Percentiles rank a stretch among this genome's conserved stretches.
These are phyloP conservation scores for Pythium aquatile DNA, from an alignment of 352 stramenopile genomes.

Conservation along the genomic window DNA sequence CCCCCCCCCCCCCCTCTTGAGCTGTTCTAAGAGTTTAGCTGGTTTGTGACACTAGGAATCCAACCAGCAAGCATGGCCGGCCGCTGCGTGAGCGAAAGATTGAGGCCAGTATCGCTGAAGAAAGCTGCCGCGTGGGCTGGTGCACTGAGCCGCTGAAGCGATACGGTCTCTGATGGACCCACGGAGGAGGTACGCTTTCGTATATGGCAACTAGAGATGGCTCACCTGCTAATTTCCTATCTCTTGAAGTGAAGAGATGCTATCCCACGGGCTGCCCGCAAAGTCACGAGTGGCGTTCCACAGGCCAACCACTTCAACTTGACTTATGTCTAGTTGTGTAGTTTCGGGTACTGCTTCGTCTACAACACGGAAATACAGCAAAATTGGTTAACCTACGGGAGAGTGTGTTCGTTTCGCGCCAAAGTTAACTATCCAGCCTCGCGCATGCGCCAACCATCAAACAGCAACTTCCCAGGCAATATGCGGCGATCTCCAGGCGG, in stretches of 20 bases:
- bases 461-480: constrained; percentile 1
- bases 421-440: constrained; percentile 2
- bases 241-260: constrained; percentile 43
- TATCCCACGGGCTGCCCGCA: constrained; percentile 34
- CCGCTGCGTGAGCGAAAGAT: not conserved
- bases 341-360: not conserved
- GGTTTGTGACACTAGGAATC: not conserved
- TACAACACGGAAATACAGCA: not conserved
- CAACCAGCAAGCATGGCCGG: not conserved
- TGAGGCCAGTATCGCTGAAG: too few relatives aligned
- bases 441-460: not conserved
- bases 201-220: too few relatives aligned
- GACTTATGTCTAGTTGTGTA: constrained; percentile 9
- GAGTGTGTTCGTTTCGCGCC: not conserved
- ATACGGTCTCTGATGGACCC: constrained; percentile 50
- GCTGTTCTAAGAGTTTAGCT: too few relatives aligned
- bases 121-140: constrained; percentile 44
- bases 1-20: too few relatives aligned
- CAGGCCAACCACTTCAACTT: constrained; percentile 5
- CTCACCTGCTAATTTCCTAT: not conserved
- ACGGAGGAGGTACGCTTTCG: constrained; percentile 37
- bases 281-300: constrained; percentile 38
- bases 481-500: constrained; percentile 18
- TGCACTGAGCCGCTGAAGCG: constrained; percentile 40
- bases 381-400: not conserved